Percentiles rank a stretch among this genome's conserved stretches.
Conservation (phyloP, 805 yeast species). For the Candida succiphila region DNA sequence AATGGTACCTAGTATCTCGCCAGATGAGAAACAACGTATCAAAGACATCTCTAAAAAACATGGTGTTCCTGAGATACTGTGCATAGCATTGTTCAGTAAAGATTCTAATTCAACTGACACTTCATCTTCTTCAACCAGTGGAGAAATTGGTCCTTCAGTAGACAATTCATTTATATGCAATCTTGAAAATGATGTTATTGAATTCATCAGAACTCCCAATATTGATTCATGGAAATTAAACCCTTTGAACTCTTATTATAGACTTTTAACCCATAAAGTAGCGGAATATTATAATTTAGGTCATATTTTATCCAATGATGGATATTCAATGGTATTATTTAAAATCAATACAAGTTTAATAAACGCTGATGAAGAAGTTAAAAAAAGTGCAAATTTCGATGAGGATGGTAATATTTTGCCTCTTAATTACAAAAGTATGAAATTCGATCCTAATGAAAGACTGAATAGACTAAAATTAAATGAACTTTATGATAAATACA, state of each 20-base stretch:
- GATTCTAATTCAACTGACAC: too few relatives aligned
- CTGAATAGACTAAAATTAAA: constrained; percentile 19
- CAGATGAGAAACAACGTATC: too few relatives aligned
- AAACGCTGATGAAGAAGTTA: constrained; percentile 24
- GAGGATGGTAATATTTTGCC: constrained; percentile 23
- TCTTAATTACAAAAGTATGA: constrained; percentile 18
- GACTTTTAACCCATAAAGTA: constrained; percentile 59
- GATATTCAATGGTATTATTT: constrained; percentile 32
- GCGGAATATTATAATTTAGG: constrained; percentile 58
- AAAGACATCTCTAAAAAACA: too few relatives aligned
- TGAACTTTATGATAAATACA: constrained; percentile 14
- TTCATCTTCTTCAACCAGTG: too few relatives aligned
- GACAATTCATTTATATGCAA: constrained; percentile 41
- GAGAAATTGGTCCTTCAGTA: too few relatives aligned
- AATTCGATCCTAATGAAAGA: constrained; percentile 22
- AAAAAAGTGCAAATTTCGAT: constrained; percentile 20
- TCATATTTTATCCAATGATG: constrained; percentile 45
- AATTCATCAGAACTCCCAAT: constrained; percentile 31
- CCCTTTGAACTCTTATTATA: constrained; percentile 59
- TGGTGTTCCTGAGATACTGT: too few relatives aligned
- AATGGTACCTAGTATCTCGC: too few relatives aligned
- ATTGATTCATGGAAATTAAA: constrained; percentile 32
- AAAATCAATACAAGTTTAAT: constrained; percentile 26
- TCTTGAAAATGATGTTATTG: constrained; percentile 36
- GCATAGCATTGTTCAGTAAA: too few relatives aligned